Conservation (phyloP, 1,284 basidiomycete species). For the Ganoderma boninense region DNA sequence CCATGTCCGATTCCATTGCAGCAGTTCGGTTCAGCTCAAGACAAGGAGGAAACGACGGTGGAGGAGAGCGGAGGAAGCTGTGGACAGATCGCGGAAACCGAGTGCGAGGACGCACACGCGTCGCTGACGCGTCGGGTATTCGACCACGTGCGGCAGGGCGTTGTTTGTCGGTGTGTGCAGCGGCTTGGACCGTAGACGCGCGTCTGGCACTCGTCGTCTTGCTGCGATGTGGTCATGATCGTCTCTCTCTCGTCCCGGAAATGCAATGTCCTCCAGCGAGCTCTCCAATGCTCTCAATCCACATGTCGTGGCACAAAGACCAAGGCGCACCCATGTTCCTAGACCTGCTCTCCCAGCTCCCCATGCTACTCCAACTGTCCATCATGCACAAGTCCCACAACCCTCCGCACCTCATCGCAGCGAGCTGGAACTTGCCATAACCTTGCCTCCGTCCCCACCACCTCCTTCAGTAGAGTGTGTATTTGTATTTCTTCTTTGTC, state of each 20-base stretch:
- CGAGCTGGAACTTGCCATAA: slow-evolving; percentile 66
- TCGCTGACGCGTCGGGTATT: slow-evolving; percentile 46
- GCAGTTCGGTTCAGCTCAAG: background rate
- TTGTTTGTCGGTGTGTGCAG: slow-evolving; percentile 41
- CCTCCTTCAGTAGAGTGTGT: slow-evolving; percentile 29
- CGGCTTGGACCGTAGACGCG: background rate
- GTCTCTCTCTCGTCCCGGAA: slow-evolving; percentile 10
- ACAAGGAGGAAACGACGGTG: slow-evolving; percentile 5
- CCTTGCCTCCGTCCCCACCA: slow-evolving; percentile 48
- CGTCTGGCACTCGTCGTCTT: background rate
- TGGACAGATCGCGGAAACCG: slow-evolving; percentile 15
- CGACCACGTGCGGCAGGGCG: slow-evolving; percentile 28
- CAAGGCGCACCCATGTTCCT: slow-evolving; percentile 34
- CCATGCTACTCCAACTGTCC: background rate
- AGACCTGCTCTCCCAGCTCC: background rate
- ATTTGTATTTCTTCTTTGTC: no score
- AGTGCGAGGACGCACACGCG: slow-evolving; percentile 32
- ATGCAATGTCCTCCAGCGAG: slow-evolving; percentile 65
- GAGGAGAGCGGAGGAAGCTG: slow-evolving; percentile 16
- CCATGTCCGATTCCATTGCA: slow-evolving; percentile 64
- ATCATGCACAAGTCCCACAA: slow-evolving; percentile 18
- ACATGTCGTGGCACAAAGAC: slow-evolving; percentile 52
- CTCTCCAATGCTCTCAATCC: slow-evolving; percentile 81
- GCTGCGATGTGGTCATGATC: background rate
- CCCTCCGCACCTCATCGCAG: slow-evolving; percentile 58